phyloP scores from a whole-genome alignment of 768 basidiomycete genomes.

The Sarcomyxa edulis region DNA sequence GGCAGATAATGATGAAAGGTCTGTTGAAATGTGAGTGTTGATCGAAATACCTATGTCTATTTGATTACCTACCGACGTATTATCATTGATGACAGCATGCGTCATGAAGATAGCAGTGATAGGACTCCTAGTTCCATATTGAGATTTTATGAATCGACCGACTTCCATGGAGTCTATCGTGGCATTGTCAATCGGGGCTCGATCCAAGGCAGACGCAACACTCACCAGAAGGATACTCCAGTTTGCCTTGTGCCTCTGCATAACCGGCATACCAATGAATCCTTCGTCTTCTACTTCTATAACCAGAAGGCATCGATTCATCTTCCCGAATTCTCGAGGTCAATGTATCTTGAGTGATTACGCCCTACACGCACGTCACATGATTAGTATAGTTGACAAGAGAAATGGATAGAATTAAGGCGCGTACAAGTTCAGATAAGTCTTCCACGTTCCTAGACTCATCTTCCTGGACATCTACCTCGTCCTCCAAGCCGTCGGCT shows the following conservation, averaged over 20 bases:
- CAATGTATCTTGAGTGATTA: constrained; percentile 67
- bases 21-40: constrained; percentile 21
- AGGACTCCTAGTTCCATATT: constrained; percentile 51
- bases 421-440: constrained; percentile 9
- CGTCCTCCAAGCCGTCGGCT: constrained; percentile 9
- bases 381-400: no score
- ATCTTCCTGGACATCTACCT: constrained; percentile 8
- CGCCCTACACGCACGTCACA: constrained; percentile 43
- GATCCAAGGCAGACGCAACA: neutral
- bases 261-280: constrained; percentile 31
- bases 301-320: constrained; percentile 54
- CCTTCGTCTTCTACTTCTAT: constrained; percentile 52
- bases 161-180: constrained; percentile 48
- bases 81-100: constrained; percentile 70
- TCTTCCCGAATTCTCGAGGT: constrained; percentile 72
- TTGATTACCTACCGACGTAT: constrained; percentile 31
- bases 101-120: constrained; percentile 66
- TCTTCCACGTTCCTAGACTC: no score
- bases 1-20: constrained; percentile 43
- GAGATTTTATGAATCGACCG: constrained; percentile 53
- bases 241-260: constrained; percentile 40
- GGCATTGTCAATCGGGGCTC: neutral
- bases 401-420: constrained; percentile 7
- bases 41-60: no score
- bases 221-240: constrained; percentile 57